Conservation (phyloP, 345 rosid species). For the Populus tremula region DNA sequence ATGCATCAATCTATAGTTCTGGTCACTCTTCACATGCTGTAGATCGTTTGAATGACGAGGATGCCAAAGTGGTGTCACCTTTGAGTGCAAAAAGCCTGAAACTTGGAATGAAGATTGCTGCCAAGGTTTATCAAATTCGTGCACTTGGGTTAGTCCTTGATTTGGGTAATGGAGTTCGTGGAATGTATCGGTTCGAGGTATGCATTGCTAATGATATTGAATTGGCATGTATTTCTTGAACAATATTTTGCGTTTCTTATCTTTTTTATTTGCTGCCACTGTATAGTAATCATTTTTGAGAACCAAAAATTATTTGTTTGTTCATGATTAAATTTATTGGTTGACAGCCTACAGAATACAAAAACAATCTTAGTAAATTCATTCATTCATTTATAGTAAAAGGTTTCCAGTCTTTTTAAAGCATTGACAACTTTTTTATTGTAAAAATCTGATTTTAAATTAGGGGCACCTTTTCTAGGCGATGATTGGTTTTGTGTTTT, state of each 20-base stretch:
- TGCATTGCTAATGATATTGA: background rate
- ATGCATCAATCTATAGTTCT: slow-evolving; percentile 21
- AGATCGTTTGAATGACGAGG: slow-evolving; percentile 15
- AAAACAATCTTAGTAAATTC: too few relatives aligned
- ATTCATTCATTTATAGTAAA: too few relatives aligned
- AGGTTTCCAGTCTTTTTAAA: too few relatives aligned
- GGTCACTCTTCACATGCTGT: slow-evolving; percentile 5
- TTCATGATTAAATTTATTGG: too few relatives aligned
- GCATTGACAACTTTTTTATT: too few relatives aligned
- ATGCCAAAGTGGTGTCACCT: slow-evolving; percentile 21
- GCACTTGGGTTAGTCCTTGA: slow-evolving; percentile 81
- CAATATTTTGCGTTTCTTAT: too few relatives aligned
- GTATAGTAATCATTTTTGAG: background rate
- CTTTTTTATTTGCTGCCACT: background rate
- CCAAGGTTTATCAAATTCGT: slow-evolving; percentile 66
- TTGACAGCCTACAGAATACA: too few relatives aligned
- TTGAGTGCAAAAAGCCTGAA: slow-evolving; percentile 49
- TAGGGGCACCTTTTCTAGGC: too few relatives aligned
- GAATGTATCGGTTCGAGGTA: slow-evolving; percentile 87
- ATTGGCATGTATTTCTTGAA: background rate
- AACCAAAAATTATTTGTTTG: too few relatives aligned
- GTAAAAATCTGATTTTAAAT: too few relatives aligned
- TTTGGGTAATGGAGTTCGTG: slow-evolving; percentile 84
- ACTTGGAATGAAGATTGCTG: slow-evolving; percentile 59
- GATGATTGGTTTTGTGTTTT: too few relatives aligned